Evolutionary conservation across 805 yeast genomes (phyloP), one percentile per base, ranked within the genome.

Genomic region (Candida montana): DNA sequence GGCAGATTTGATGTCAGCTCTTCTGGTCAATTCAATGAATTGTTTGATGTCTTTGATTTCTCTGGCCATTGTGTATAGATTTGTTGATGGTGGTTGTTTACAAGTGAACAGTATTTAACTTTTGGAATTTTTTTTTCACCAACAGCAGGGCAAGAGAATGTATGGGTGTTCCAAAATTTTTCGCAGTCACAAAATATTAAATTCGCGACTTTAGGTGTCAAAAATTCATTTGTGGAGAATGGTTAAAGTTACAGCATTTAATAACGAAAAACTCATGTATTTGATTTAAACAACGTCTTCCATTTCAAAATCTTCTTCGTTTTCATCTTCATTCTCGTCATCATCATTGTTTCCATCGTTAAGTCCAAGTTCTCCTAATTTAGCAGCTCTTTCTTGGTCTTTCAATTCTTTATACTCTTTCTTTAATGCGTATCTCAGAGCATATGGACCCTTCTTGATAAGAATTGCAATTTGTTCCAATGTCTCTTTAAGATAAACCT

Each of bases 1-100:
- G 63, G 95, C 96, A 54, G 83, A 72, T 74, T 79, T 79, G 68
- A 93, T 88, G 81, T 90, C 98, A 65, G 89, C 79, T 81, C 97
- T 83, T 81, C 89, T 83, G 69, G 93, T 88, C 71, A 89, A 81
- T 77, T 87, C 95, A 71, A 93, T 87, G 77, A 93, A 89, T 76
- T 86, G 85, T 76, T 93, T 93, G 78, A 93, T 89, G 73, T 90
- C 96, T 67, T 87, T 86, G 69, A 93, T 84, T 81, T 91, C 95
- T 66, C 67, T 71, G 26, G 47, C 47, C 47, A 44, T 44, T 44
- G 36, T 44, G 32, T 17, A 27, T 35, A 16, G 37, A 30, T 37
- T 39, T 36, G 17, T 27, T 18, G 41, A 45, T 49, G 20, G 33
- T 31, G 33, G n/a, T 18, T 15, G 6, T 16, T 21, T 7, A 18